Conservation (phyloP, 345 rosid species). For the Rhodamnia rubescens region DNA sequence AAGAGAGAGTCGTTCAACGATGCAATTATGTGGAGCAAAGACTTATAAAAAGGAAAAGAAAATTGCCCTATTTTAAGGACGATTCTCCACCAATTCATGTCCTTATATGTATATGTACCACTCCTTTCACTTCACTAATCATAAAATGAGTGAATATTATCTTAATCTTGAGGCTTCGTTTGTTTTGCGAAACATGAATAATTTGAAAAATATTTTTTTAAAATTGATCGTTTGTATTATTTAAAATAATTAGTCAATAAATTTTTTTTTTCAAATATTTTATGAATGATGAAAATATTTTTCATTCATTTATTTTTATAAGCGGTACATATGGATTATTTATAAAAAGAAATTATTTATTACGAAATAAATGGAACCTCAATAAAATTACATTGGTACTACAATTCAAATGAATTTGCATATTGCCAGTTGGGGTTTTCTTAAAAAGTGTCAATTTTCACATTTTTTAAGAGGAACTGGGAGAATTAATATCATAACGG, state of each 20-base stretch:
- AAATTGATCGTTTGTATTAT: not conserved
- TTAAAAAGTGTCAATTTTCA: not conserved
- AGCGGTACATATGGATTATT: rapidly evolving
- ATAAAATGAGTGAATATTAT: not conserved
- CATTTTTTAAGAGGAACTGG: not conserved
- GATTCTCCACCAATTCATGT: not conserved
- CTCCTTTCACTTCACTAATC: not conserved
- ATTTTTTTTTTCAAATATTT: too few species aligned
- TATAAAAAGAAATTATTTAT: not conserved
- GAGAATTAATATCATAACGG: not conserved
- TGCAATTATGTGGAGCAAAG: not conserved
- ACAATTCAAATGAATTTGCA: not conserved
- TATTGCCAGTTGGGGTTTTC: not conserved
- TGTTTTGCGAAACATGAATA: not conserved
- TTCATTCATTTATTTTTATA: not conserved
- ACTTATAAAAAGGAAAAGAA: not conserved
- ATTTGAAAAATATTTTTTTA: not conserved
- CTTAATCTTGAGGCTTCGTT: not conserved
- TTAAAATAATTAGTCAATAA: not conserved
- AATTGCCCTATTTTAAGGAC: not conserved
- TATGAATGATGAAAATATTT: not conserved
- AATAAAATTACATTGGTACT: not conserved
- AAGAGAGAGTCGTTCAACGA: not conserved
- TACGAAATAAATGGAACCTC: not conserved
- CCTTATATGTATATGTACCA: not conserved